Evolutionary conservation across 139 green algal genomes (phyloP), one percentile per base, ranked within the genome.

Genomic region (Chlamydomonas schloesseri): DNA sequence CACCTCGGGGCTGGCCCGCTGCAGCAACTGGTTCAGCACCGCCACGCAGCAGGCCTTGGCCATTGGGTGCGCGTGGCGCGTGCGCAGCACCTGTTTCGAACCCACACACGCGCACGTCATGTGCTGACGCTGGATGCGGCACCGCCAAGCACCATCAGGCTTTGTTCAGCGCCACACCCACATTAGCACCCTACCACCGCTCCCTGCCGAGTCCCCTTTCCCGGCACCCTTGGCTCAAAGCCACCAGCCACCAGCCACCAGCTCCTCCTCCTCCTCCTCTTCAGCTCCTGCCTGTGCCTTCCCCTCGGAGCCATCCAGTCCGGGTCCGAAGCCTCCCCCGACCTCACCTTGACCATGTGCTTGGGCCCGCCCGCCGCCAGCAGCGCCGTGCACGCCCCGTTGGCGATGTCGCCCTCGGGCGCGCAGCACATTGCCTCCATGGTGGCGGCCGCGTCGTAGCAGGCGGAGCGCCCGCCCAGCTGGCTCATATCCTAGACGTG

Each of bases 21-120:
- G 77, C 71, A 87, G 73, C 55, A 92, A 68, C 71, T 79, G 65
- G 60, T 92, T 90, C 13, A 92, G 69, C n/a, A 92, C 75, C 33
- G 75, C 70, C 46, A 92, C 55, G 4, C 64, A 87, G 24, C 31
- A 34, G 23, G 84, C 84, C 31, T 77, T 72, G 21, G 89, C 80
- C 81, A 92, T 88, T 37, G 89, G 89, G 84, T 92, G 89, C 29
- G 72, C 82, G 55, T 88, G 69, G 18, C 84, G 80, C 58, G 83
- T 76, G 29, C 50, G 69, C 29, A 92, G 84, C 34, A 92, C 65
- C 60, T 92, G 70, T n/a, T n/a, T n/a, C n/a, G n/a, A n/a, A n/a
- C n/a, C n/a, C n/a, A n/a, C n/a, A n/a, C n/a, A n/a, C n/a, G n/a
- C 42, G 42, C 42, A 50, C 8, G 42, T 50, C 42, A n/a, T n/a